Base-by-base conservation (phyloP, 768 basidiomycete genomes). In the Suillus weaverae region DNA sequence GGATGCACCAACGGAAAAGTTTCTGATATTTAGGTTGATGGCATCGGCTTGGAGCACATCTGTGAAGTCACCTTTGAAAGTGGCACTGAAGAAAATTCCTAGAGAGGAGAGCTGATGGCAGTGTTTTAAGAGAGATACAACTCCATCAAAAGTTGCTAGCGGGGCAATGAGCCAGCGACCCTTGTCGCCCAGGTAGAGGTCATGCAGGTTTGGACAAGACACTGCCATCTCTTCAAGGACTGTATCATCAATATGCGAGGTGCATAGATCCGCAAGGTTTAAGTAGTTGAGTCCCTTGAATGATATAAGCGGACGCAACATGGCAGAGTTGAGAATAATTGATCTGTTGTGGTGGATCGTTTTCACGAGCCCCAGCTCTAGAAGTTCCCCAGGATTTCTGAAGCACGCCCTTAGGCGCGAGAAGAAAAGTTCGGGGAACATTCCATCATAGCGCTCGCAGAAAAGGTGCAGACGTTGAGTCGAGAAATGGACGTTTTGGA, bases 381-480 rank as follows among this genome's bases (percentile, higher is more conserved):
- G 32, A 54, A 54, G 53, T 20, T 33, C 53, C 32, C 4, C 53
- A 4, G 53, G 53, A 33, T 54, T 32, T 10, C 18, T 54, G 18
- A 54, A 33, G 53, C 53, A 54, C 20, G 18, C 18, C n/a, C 33
- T 10, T 20, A 54, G 18, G 32, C 53, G 53, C 53, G 53, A 54
- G 32, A 54, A 33, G 32, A 54, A 54, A 33, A 11, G 32, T 32
- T 54, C 18, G 10, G 30, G 53, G 20, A 54, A 33, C 32, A 33
- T 5, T 20, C 18, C 53, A 54, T 33, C 32, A 33, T 54, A 33
- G 53, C 32, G 53, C 18, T 51, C 26, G 50, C 26, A 51, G 16
- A 30, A 51, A 51, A 51, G 50, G 18, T 20, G 53, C 32, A 54
- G 53, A 54, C 53, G 53, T 54, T 32, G 53, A 54, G 53, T 54